These are phyloP conservation scores for Penicillium lagena DNA, from an alignment of 495 filamentous ascomycete species.

Conservation along the genomic window DNA sequence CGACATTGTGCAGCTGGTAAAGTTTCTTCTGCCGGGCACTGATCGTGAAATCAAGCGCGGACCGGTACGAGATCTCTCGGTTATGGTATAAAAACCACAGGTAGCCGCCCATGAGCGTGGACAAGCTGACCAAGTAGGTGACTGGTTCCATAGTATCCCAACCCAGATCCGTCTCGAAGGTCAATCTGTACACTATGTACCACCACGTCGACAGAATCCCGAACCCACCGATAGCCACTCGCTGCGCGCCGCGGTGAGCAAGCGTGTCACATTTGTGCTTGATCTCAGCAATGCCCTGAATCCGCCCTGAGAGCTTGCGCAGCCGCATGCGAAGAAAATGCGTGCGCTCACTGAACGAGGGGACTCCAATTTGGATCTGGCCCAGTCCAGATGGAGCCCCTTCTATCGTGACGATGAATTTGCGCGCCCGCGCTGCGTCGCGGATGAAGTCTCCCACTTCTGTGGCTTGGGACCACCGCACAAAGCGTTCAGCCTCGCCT, in stretches of 20 bases:
- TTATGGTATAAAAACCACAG: constrained; percentile 93
- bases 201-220: constrained; percentile 68
- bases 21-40: constrained; percentile 68
- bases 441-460: constrained; percentile 95
- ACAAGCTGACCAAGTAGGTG: constrained; percentile 78
- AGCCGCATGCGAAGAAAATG: constrained; percentile 75
- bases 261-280: constrained; percentile 77
- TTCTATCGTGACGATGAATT: constrained; percentile 82
- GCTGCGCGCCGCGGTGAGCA: constrained; percentile 69
- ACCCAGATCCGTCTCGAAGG: constrained; percentile 71
- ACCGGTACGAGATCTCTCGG: constrained; percentile 78
- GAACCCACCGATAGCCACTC: constrained; percentile 75
- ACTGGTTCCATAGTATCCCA: constrained; percentile 94
- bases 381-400: constrained; percentile 47
- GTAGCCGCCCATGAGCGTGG: constrained; percentile 82
- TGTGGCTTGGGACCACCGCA: constrained; percentile 85
- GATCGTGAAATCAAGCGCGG: constrained; percentile 80
- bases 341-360: constrained; percentile 83
- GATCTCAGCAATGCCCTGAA: constrained; percentile 60
- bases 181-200: constrained; percentile 68
- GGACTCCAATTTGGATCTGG: constrained; percentile 76
- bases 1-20: constrained; percentile 69
- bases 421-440: constrained; percentile 73
- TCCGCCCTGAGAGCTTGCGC: constrained; percentile 59
- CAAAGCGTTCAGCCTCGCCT: constrained; percentile 45